Base-by-base conservation (phyloP, 495 filamentous ascomycete species). In the Penicillium coprophilum region DNA sequence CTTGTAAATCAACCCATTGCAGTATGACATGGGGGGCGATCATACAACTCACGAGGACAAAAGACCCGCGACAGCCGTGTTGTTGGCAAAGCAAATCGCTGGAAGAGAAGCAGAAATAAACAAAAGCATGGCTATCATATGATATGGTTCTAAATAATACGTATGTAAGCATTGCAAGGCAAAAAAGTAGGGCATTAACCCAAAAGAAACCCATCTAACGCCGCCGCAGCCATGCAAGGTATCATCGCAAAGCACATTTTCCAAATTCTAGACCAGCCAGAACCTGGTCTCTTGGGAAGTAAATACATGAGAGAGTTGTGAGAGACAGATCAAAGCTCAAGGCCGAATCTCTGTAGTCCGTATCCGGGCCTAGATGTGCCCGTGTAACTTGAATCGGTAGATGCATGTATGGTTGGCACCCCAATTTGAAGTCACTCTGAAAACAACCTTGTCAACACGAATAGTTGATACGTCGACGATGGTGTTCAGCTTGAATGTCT, bases 371-470 rank as follows among this genome's bases (percentile, higher is more conserved):
- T 61, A 77, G 13, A 66, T 31, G 47, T 74, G 68, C 8, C 78
- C 79, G 56, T 77, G 67, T 15, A 80, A 27, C 47, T 72, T 75
- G 32, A 79, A 32, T 12, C 77, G 76, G 59, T 78, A 80, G 24
- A 82, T 57, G 59, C 79, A 82, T 0, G 77, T 80, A 36, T 70
- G 58, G 17, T 72, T 56, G 2, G 66, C 66, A 4, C 77, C 79
- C 77, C 77, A 82, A 46, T 80, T 82, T 3, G 69, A 72, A 17
- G 71, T 78, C 8, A 78, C 69, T 3, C 79, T 68, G 39, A 81
- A 63, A 6, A 71, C 74, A 20, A 81, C 66, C 48, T 73, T 70
- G 40, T 73, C 62, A 13, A 75, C 73, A 6, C 71, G 65, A 10
- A 81, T 54, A 1, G 60, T 68, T 2, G 65, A 66, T 8, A 76